Conservation (phyloP, 129 eudicot genomes). For the Helianthus tuberosus region DNA sequence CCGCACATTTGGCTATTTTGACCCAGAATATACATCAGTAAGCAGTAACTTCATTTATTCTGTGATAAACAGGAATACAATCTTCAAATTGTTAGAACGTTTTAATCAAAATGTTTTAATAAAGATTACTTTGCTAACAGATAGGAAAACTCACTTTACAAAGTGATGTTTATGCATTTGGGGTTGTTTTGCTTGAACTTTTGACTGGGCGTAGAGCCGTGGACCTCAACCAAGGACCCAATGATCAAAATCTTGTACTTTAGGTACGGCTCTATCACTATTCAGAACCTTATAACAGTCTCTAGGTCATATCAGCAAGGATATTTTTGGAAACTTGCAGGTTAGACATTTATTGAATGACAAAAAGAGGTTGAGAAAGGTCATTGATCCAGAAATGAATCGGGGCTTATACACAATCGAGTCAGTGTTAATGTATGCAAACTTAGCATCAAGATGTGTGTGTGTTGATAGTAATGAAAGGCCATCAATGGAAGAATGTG, state of each 20-base stretch:
- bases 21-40: slow-evolving; percentile 98
- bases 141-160: slow-evolving; percentile 94
- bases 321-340: slow-evolving; percentile 51
- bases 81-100: background rate
- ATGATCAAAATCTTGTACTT: slow-evolving; percentile 83
- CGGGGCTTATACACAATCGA: slow-evolving; percentile 87
- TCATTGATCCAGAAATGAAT: slow-evolving; percentile 86
- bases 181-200: slow-evolving; percentile 94
- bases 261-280: slow-evolving; percentile 51
- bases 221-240: slow-evolving; percentile 91
- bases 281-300: slow-evolving; percentile 14
- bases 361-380: slow-evolving; percentile 77
- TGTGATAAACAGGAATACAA: background rate
- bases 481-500: slow-evolving; percentile 94
- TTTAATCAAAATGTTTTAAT: background rate
- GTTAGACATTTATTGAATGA: slow-evolving; percentile 82
- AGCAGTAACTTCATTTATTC: slow-evolving; percentile 25
- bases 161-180: slow-evolving; percentile 96
- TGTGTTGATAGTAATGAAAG: slow-evolving; percentile 82
- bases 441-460: slow-evolving; percentile 91
- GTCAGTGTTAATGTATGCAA: slow-evolving; percentile 84
- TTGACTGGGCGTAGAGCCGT: slow-evolving; percentile 92
- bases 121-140: slow-evolving; percentile 52
- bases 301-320: slow-evolving; percentile 13
- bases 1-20: slow-evolving; percentile 96